Conservation (phyloP, 2,329 filamentous ascomycete species). For the Magnaporthales sp. region DNA sequence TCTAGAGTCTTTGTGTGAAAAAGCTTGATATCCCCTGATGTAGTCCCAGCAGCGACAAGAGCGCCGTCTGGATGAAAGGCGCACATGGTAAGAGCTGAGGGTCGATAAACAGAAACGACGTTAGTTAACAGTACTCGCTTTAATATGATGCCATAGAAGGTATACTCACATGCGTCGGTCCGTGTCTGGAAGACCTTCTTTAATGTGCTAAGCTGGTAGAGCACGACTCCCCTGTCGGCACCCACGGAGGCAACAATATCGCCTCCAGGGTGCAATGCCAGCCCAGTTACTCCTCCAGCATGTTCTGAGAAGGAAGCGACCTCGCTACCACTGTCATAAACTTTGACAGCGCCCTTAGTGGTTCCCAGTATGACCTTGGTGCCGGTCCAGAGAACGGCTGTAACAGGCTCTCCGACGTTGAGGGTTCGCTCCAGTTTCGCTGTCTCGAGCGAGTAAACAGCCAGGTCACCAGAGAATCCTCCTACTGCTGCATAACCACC, state of each 20-base stretch:
- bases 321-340: conserved; percentile 66
- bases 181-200: conserved; percentile 70
- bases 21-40: conserved; percentile 73
- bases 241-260: conserved; percentile 81
- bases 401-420: conserved; percentile 59
- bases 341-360: conserved; percentile 67
- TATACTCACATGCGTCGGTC: conserved; percentile 63
- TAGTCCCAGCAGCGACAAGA: conserved; percentile 77
- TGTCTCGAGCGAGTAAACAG: conserved; percentile 65
- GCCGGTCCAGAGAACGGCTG: conserved; percentile 55
- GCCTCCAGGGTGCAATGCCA: conserved; percentile 76
- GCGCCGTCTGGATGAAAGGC: conserved; percentile 97
- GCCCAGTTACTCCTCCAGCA: conserved; percentile 67
- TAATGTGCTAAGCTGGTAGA: conserved; percentile 69
- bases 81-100: conserved; percentile 60
- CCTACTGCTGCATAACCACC: conserved; percentile 65
- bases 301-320: conserved; percentile 68
- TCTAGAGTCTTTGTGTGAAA: conserved; percentile 78
- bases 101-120: background rate
- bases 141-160: background rate
- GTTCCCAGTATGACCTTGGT: conserved; percentile 65
- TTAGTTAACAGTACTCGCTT: background rate
- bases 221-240: conserved; percentile 82
- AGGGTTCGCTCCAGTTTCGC: conserved; percentile 60
- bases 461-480: conserved; percentile 64